These are phyloP conservation scores for Rhodotorula sp. DNA, from an alignment of 1,284 basidiomycete species.

Conservation along the genomic window DNA sequence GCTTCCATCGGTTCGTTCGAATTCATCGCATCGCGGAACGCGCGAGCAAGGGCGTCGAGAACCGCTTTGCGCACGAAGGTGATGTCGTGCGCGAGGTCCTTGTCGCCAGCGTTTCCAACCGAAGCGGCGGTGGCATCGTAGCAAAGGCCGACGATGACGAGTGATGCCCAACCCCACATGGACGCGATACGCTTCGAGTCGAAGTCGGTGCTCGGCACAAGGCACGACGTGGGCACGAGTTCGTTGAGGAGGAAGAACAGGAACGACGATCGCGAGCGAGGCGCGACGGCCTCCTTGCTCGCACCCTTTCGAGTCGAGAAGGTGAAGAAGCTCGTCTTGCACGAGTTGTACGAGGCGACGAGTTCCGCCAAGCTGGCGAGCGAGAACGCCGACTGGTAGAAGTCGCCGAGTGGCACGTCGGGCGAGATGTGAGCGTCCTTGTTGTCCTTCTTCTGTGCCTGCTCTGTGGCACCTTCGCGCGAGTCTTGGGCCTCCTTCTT, in stretches of 20 bases:
- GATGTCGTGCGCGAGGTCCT: slow-evolving; percentile 61
- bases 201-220: slow-evolving; percentile 26
- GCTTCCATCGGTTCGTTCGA: slow-evolving; percentile 66
- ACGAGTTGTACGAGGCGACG: slow-evolving; percentile 85
- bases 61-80: slow-evolving; percentile 84
- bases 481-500: slow-evolving; percentile 57
- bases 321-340: slow-evolving; percentile 83
- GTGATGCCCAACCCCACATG: slow-evolving; percentile 77
- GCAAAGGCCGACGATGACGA: slow-evolving; percentile 85
- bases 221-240: slow-evolving; percentile 22
- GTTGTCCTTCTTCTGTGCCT: slow-evolving; percentile 27
- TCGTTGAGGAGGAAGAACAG: slow-evolving; percentile 68
- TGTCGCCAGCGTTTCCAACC: slow-evolving; percentile 14
- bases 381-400: slow-evolving; percentile 76
- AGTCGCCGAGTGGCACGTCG: slow-evolving; percentile 48
- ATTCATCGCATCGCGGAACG: slow-evolving; percentile 73
- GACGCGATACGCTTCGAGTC: slow-evolving; percentile 46
- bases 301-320: slow-evolving; percentile 55
- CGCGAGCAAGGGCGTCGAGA: slow-evolving; percentile 79
- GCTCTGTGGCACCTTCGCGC: slow-evolving; percentile 52
- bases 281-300: slow-evolving; percentile 56
- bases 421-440: slow-evolving; percentile 24
- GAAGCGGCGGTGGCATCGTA: slow-evolving; percentile 61
- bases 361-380: slow-evolving; percentile 91
- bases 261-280: slow-evolving; percentile 53